Evolutionary conservation across 495 filamentous ascomycete genomes (phyloP), one percentile per base, ranked within the genome.

Genomic region (Annulohypoxylon stygium): DNA sequence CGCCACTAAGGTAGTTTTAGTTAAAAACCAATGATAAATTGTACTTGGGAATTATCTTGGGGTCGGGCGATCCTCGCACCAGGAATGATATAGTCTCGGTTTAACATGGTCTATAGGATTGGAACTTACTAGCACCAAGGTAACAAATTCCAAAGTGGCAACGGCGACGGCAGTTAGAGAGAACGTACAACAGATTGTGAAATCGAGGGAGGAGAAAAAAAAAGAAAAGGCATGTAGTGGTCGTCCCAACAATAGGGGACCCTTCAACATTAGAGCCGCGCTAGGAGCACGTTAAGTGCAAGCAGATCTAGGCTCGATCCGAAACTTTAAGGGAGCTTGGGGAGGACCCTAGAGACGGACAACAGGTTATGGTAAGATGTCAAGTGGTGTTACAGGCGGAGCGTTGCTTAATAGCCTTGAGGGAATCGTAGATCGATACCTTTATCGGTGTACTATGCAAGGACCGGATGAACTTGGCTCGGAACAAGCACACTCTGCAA

Each of bases 261-360:
- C 25, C 33, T 41, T 59, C 62, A 66, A 23, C 34, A 58, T 66
- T 64, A 47, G 43, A 70, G 71, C 67, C 67, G 67, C 71, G 67
- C 71, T 70, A 74, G 30, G 61, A 70, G 67, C 63, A 9, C 26
- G 37, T 60, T 61, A 69, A 70, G 48, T 58, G 25, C 39, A 14
- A 71, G n/a, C 11, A 69, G 58, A 47, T 61, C 67, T 75, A 68
- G 72, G 72, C 64, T 70, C 58, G 63, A 71, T 65, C 67, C 63
- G 63, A 70, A 65, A 70, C 53, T 62, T 61, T 51, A 64, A 67
- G 51, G 43, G 43, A 18, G 43, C 43, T 20, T 47, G 43, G 67
- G 64, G 57, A 59, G 48, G 58, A 60, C 48, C 36, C 36, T 70
- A 41, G 50, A 64, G 48, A 74, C 53, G 33, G 43, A 59, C 59